phyloP scores from a whole-genome alignment of 129 eudicot species.

The Lactuca saligna region DNA sequence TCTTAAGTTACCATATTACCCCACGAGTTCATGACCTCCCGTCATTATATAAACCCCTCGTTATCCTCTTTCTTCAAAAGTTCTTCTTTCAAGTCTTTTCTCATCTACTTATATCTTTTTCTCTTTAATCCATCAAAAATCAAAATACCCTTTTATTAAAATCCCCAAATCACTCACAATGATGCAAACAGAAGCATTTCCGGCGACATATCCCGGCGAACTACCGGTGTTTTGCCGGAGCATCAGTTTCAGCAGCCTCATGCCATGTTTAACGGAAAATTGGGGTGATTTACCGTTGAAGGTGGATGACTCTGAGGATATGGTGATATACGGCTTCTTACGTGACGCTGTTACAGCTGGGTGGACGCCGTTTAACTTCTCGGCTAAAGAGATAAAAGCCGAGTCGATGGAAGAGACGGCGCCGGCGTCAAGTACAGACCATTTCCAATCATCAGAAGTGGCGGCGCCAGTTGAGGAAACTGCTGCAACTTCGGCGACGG shows the following conservation, averaged over 20 bases:
- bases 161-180: constrained; percentile 6
- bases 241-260: constrained; percentile 52
- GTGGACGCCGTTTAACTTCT: constrained; percentile 60
- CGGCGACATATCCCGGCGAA: constrained; percentile 27
- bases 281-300: constrained; percentile 79
- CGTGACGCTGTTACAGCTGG: constrained; percentile 65
- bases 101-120: neutral
- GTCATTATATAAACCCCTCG: constrained; percentile 24
- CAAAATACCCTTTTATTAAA: neutral
- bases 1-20: constrained; percentile 10
- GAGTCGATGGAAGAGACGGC: constrained; percentile 36
- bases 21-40: neutral
- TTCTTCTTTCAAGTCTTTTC: constrained; percentile 8
- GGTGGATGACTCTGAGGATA: constrained; percentile 71
- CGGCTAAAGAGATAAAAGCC: constrained; percentile 41
- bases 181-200: constrained; percentile 21
- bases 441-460: neutral
- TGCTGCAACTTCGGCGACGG: neutral
- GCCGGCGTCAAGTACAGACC: constrained; percentile 3
- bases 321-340: constrained; percentile 57
- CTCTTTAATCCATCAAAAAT: neutral
- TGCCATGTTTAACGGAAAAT: constrained; percentile 54
- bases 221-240: constrained; percentile 47
- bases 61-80: constrained; percentile 11
- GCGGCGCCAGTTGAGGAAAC: neutral